These are phyloP conservation scores for Diaporthe velutina DNA, from an alignment of 2,329 filamentous ascomycete species.

Conservation along the genomic window DNA sequence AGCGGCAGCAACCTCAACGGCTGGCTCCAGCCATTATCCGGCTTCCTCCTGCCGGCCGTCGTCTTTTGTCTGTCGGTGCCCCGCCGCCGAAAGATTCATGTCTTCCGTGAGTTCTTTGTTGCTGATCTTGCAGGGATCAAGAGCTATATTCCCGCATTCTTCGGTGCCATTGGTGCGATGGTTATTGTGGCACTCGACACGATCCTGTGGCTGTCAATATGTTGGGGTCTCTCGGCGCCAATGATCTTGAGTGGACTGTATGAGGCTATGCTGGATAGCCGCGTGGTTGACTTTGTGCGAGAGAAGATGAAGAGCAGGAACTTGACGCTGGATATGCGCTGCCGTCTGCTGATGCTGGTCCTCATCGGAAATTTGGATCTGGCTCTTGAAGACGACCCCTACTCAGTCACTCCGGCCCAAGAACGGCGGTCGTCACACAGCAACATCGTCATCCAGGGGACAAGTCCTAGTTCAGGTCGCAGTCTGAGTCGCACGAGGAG, in stretches of 20 bases:
- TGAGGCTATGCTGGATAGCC: conserved; percentile 47
- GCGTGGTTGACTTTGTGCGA: conserved; percentile 43
- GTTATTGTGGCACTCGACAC: conserved; percentile 45
- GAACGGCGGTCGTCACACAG: conserved; percentile 18
- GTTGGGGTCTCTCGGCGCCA: conserved; percentile 47
- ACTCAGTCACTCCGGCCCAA: neutral
- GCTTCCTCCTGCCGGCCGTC: conserved; percentile 46
- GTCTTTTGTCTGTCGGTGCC: conserved; percentile 47
- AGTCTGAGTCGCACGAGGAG: neutral
- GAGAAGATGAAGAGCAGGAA: conserved; percentile 40
- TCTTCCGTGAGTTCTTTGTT: conserved; percentile 40
- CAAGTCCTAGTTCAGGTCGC: neutral
- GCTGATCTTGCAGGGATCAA: conserved; percentile 40
- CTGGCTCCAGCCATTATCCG: conserved; percentile 45
- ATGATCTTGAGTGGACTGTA: conserved; percentile 49
- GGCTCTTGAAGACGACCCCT: conserved; percentile 24
- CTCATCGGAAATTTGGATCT: conserved; percentile 47
- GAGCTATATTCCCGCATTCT: conserved; percentile 36
- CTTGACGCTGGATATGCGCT: conserved; percentile 44
- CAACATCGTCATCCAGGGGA: conserved; percentile 17
- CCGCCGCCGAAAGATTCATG: conserved; percentile 44
- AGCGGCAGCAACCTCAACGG: conserved; percentile 42
- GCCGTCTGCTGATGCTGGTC: conserved; percentile 44
- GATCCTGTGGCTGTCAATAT: conserved; percentile 46
- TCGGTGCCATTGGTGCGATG: conserved; percentile 40